These are phyloP conservation scores for Delonix regia DNA, from an alignment of 306 rosid species.

Conservation along the genomic window DNA sequence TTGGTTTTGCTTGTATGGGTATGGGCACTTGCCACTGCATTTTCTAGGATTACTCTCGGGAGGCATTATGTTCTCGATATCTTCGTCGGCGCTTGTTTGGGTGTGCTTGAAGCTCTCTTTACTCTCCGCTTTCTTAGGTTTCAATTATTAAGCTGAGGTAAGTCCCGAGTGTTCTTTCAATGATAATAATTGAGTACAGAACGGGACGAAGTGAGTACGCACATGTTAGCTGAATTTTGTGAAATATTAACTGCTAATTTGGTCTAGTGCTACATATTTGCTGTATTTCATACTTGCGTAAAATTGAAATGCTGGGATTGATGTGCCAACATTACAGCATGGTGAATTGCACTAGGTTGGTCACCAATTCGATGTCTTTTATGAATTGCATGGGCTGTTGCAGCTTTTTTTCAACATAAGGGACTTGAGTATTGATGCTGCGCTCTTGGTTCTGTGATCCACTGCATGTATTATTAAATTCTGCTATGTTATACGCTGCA, in stretches of 20 bases:
- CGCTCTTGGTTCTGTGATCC: background rate
- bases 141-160: conserved; percentile 45
- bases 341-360: background rate
- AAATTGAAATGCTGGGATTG: background rate
- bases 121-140: conserved; percentile 53
- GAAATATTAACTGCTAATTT: background rate
- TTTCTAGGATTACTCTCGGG: conserved; percentile 71
- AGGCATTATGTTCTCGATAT: conserved; percentile 62
- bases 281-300: background rate
- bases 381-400: background rate
- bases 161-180: background rate
- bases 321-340: background rate
- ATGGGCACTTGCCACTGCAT: conserved; percentile 58
- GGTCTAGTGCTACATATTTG: background rate
- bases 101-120: conserved; percentile 64
- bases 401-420: background rate
- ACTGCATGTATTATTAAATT: background rate
- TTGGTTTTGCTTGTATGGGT: conserved; percentile 43
- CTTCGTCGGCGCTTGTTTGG: conserved; percentile 52
- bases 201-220: background rate
- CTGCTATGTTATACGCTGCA: background rate
- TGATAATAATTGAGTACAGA: background rate
- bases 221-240: background rate
- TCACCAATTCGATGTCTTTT: background rate
- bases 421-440: background rate